A percentile compares a stretch with the other conserved stretches of the same genome.
These are phyloP conservation scores for Apostasia ramifera DNA, from an alignment of 106 monocot species.

Conservation along the genomic window DNA sequence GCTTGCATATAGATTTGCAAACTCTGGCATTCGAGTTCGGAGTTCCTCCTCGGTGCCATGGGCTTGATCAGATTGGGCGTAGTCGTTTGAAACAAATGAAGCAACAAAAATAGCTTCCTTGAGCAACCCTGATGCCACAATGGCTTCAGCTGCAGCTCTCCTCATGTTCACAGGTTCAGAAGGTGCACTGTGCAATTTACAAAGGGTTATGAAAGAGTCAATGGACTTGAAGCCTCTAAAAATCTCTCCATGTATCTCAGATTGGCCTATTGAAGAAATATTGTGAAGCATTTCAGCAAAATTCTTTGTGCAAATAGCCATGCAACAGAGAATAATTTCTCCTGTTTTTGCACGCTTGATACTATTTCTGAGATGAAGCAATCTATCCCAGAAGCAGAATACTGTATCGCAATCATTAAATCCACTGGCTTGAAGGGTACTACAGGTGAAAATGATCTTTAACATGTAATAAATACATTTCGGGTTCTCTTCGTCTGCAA, in stretches of 20 bases:
- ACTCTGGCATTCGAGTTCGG: slow-evolving; percentile 4
- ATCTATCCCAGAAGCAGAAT: slow-evolving; percentile 73
- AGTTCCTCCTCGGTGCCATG: slow-evolving; percentile 8
- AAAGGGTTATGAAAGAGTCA: slow-evolving; percentile 42
- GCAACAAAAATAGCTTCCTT: slow-evolving; percentile 38
- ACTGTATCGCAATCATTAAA: slow-evolving; percentile 25
- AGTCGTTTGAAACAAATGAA: slow-evolving; percentile 29
- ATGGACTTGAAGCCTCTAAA: slow-evolving; percentile 33
- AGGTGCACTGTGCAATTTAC: slow-evolving; percentile 55
- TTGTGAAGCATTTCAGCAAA: slow-evolving; percentile 31
- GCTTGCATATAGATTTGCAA: slow-evolving; percentile 32
- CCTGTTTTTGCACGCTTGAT: slow-evolving; percentile 52
- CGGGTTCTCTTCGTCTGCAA: slow-evolving; percentile 58
- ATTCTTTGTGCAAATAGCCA: slow-evolving; percentile 71
- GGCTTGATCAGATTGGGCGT: slow-evolving; percentile 7
- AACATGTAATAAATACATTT: slow-evolving; percentile 85
- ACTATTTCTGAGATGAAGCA: slow-evolving; percentile 41
- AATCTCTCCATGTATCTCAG: slow-evolving; percentile 14
- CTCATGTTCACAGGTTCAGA: slow-evolving; percentile 81
- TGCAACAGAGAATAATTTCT: slow-evolving; percentile 71
- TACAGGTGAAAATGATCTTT: slow-evolving; percentile 79
- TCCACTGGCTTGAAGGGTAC: slow-evolving; percentile 17
- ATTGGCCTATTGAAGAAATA: slow-evolving; percentile 2
- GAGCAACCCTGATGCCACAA: slow-evolving; percentile 71
- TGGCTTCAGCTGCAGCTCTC: slow-evolving; percentile 69